Evolutionary conservation across 805 yeast genomes (phyloP).

Genomic region (Tetrapisispora nanseiensis): DNA sequence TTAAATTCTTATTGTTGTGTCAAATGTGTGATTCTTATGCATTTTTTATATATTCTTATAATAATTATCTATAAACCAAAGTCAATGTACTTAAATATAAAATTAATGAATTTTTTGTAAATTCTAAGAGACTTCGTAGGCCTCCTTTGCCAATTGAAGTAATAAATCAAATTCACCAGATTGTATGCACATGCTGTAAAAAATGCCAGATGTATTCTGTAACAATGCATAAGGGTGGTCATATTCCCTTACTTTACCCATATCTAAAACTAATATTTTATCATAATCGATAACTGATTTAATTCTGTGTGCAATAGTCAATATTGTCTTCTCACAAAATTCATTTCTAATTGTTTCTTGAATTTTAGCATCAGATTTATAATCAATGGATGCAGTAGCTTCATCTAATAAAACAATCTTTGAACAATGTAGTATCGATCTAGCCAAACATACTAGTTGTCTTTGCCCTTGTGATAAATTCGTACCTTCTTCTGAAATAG

Average conservation of each 20-base stretch:
- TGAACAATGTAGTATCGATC: conserved; percentile 56
- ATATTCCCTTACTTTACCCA: conserved; percentile 59
- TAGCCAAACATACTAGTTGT: conserved; percentile 64
- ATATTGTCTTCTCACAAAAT: conserved; percentile 54
- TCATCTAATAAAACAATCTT: conserved; percentile 66
- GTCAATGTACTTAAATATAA: no score
- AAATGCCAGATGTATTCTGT: conserved; percentile 37
- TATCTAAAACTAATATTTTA: conserved; percentile 64
- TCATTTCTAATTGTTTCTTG: conserved; percentile 68
- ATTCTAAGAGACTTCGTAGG: background rate
- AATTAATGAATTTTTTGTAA: no score
- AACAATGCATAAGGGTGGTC: conserved; percentile 56
- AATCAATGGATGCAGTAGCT: conserved; percentile 76
- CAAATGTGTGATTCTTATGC: no score
- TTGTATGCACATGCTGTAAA: conserved; percentile 61
- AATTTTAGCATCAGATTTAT: conserved; percentile 63
- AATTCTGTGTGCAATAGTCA: conserved; percentile 74
- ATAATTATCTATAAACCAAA: background rate
- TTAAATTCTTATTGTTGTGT: no score
- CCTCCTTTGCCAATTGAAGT: conserved; percentile 50
- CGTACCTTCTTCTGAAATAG: conserved; percentile 60
- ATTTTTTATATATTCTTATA: no score
- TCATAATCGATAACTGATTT: conserved; percentile 73
- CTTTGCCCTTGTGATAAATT: conserved; percentile 76
- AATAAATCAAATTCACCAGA: conserved; percentile 80